Conservation (phyloP, 2,329 filamentous ascomycete genomes). For the Clonostachys rhizophaga region DNA sequence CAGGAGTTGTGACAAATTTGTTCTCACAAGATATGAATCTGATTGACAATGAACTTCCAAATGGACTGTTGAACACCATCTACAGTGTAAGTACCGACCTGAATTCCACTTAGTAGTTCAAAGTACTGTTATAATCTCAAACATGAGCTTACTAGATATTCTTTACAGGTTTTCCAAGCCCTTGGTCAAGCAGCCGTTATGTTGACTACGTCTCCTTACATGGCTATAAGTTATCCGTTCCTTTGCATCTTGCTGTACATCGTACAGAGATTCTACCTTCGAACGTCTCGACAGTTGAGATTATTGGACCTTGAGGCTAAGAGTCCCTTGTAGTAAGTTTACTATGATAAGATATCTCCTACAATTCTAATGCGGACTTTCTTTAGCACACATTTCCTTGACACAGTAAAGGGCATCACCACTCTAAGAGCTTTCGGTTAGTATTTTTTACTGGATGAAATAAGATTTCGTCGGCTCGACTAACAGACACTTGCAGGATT, state of each 20-base stretch:
- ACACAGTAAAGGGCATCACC: slow-evolving; percentile 45
- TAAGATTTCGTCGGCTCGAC: no score
- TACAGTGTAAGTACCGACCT: no score
- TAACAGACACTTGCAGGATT: no score
- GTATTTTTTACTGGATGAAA: slow-evolving; percentile 13
- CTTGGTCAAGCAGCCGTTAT: slow-evolving; percentile 42
- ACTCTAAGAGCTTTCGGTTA: slow-evolving; percentile 53
- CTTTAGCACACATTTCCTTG: slow-evolving; percentile 39
- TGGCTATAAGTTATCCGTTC: slow-evolving; percentile 44
- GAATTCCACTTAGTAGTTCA: no score
- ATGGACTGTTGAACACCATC: slow-evolving; percentile 18
- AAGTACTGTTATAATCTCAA: no score
- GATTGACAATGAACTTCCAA: slow-evolving; percentile 30
- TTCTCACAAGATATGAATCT: slow-evolving; percentile 40
- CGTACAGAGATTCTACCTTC: slow-evolving; percentile 53
- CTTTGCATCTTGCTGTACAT: slow-evolving; percentile 38
- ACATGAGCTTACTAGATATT: background rate
- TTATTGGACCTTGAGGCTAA: slow-evolving; percentile 59
- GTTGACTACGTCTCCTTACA: slow-evolving; percentile 31
- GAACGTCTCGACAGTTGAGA: slow-evolving; percentile 55
- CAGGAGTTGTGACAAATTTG: slow-evolving; percentile 32
- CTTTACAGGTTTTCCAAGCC: slow-evolving; percentile 11
- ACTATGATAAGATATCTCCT: background rate
- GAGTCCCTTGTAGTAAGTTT: slow-evolving; percentile 45
- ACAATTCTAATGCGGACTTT: background rate